Evolutionary conservation across 768 basidiomycete genomes (phyloP).

Genomic region (Dictyophora rubrovolvata): DNA sequence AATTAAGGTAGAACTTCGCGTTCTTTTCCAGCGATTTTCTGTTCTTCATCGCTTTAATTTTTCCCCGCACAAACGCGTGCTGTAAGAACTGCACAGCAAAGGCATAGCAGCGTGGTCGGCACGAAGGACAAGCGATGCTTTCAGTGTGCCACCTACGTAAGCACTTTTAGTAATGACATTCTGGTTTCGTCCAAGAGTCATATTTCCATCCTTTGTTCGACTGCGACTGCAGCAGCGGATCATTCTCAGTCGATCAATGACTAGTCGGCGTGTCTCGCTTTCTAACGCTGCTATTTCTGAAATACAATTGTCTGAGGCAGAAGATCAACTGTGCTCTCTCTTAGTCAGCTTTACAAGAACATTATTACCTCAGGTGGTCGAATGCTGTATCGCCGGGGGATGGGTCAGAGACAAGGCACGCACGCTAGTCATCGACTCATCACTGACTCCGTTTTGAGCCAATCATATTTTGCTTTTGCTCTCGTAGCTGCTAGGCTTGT

Average conservation of each 20-base stretch:
- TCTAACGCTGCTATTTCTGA: constrained; percentile 2
- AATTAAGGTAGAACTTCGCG: too few relatives aligned
- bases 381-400: constrained; percentile 90
- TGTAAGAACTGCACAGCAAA: not conserved
- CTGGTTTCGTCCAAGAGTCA: not conserved
- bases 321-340: constrained; percentile 62
- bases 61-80: not conserved
- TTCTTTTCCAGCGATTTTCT: too few relatives aligned
- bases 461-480: constrained; percentile 4
- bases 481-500: constrained; percentile 60
- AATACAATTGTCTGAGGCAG: constrained; percentile 55
- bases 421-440: constrained; percentile 5
- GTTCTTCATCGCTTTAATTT: not conserved
- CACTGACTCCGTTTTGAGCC: constrained; percentile 12
- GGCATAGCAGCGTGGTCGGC: not conserved
- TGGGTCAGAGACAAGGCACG: constrained; percentile 98
- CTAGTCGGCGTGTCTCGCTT: not conserved
- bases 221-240: not conserved
- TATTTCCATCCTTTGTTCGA: not conserved
- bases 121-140: not conserved
- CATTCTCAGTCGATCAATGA: not conserved
- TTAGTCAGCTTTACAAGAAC: constrained; percentile 64
- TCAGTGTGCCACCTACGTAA: not conserved
- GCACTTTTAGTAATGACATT: not conserved
- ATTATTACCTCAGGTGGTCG: constrained; percentile 42